Evolutionary conservation across 2,329 filamentous ascomycete genomes (phyloP), one percentile per base, ranked within the genome.

Genomic region (Emydomyces testavorans): DNA sequence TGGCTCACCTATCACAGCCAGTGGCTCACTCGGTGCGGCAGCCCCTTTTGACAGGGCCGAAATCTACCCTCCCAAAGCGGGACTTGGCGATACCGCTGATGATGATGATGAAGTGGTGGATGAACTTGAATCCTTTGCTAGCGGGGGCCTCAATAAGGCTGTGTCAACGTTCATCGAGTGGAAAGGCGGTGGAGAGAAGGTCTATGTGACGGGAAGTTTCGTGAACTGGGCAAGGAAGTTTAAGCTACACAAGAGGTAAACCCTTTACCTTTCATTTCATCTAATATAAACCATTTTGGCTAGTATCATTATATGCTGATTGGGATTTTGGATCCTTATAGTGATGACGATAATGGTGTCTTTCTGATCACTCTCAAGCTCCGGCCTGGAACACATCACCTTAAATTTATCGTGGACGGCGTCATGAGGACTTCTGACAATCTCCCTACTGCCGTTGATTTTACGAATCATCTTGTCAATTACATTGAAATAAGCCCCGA

Each of bases 181-280:
- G 92, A 77, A 77, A 55, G 77, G 79, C 6, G 79, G 80, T 45
- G 89, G 85, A 50, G 85, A 94, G 50, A 93, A 89, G 66, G 80
- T 96, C 54, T 98, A 94, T 64, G 88, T 98, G 38, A 98, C 92
- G 0, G 90, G 90, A 55, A 96, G 92, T 16, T 95, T 96, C 62
- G 93, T 94, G 58, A 85, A 90, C 64, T 98, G 92, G 92, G 88
- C 93, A 67, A 83, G 84, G 64, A 96, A 96, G 69, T 93, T 89
- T 63, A 79, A 84, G 57, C 72, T 98, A 61, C 80, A 88, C 65
- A 81, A 78, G 65, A 82, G 86, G 88, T 94, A 77, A 78, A 83
- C 79, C 32, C 18, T 20, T 31, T 6, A 23, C 15, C 16, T 13
- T 18, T 13, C 34, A 20, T 18, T 40, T 15, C 3, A 16, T 18